Evolutionary conservation across 176 grass and related monocot genomes (phyloP).

Genomic region (Phoenix dactylifera): DNA sequence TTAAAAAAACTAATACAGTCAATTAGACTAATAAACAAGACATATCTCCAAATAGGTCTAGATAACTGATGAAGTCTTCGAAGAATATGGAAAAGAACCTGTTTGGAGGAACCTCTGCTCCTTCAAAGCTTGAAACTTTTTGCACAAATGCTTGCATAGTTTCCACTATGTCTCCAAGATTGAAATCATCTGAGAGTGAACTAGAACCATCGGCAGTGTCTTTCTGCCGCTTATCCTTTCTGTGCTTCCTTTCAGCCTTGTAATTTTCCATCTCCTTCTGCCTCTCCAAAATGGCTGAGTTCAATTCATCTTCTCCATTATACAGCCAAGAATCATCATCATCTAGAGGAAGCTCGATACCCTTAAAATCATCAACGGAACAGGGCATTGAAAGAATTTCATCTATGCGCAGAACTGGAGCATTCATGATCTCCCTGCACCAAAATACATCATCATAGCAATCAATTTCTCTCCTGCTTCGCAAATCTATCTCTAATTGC

Average conservation of each 20-base stretch:
- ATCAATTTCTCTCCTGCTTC: not conserved
- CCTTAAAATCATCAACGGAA: conserved; percentile 50
- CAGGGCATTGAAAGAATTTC: conserved; percentile 67
- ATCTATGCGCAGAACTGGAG: conserved; percentile 64
- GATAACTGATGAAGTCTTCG: too few species aligned
- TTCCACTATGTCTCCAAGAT: conserved; percentile 64
- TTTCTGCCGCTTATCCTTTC: conserved; percentile 46
- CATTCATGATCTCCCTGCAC: conserved; percentile 72
- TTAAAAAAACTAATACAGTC: too few species aligned
- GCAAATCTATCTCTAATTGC: not conserved
- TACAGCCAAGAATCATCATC: conserved; percentile 83
- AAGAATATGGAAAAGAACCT: conserved; percentile 36
- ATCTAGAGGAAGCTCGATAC: conserved; percentile 44
- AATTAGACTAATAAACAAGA: too few species aligned
- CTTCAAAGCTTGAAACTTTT: conserved; percentile 90
- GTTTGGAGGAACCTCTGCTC: conserved; percentile 74
- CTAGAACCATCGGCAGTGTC: conserved; percentile 22
- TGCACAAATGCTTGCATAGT: conserved; percentile 88
- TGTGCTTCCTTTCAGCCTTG: conserved; percentile 49
- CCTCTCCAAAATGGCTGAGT: conserved; percentile 61
- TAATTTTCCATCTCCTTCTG: conserved; percentile 83
- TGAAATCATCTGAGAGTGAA: conserved; percentile 43
- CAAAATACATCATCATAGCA: not conserved
- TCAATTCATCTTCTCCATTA: conserved; percentile 73
- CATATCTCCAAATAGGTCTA: too few species aligned